Evolutionary conservation across 164 flowering plant genomes (phyloP).

Genomic region (Stephania yunnanensis): DNA sequence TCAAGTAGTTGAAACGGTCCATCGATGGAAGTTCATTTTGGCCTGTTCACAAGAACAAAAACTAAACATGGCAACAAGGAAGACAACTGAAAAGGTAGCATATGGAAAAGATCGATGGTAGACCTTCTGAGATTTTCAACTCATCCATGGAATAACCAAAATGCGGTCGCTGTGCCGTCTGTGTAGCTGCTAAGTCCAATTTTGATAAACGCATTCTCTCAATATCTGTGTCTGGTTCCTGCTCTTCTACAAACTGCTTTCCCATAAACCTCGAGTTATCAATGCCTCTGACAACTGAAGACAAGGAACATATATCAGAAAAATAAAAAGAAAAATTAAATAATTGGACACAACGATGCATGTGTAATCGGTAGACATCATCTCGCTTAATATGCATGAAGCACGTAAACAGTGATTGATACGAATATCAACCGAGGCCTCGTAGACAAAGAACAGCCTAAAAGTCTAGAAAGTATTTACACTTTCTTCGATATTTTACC

Average conservation of each 20-base stretch:
- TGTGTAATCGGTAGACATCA: neutral
- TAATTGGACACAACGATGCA: neutral
- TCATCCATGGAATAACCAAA: slow-evolving; percentile 47
- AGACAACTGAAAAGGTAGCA: neutral
- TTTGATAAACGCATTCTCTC: slow-evolving; percentile 46
- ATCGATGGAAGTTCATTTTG: slow-evolving; percentile 28
- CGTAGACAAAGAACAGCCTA: neutral
- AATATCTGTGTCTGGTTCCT: slow-evolving; percentile 47
- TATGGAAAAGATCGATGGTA: neutral
- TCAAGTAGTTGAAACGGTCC: slow-evolving; percentile 27
- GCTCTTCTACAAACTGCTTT: slow-evolving; percentile 53
- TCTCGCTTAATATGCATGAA: no score
- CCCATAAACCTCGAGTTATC: slow-evolving; percentile 44
- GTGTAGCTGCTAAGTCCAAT: slow-evolving; percentile 37
- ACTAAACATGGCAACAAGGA: neutral
- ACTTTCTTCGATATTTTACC: neutral
- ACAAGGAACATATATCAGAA: neutral
- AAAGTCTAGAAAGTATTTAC: neutral
- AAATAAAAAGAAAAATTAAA: neutral
- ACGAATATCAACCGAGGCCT: neutral
- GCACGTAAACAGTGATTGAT: no score
- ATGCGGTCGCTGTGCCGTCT: slow-evolving; percentile 23
- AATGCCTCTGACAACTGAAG: slow-evolving; percentile 36
- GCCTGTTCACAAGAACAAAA: slow-evolving; percentile 11
- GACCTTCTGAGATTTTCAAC: slow-evolving; percentile 37